Percentiles rank a stretch among this genome's conserved stretches.
Evolutionary conservation across 140 eudicot species (phyloP).

Genomic region (Stevia rebaudiana): DNA sequence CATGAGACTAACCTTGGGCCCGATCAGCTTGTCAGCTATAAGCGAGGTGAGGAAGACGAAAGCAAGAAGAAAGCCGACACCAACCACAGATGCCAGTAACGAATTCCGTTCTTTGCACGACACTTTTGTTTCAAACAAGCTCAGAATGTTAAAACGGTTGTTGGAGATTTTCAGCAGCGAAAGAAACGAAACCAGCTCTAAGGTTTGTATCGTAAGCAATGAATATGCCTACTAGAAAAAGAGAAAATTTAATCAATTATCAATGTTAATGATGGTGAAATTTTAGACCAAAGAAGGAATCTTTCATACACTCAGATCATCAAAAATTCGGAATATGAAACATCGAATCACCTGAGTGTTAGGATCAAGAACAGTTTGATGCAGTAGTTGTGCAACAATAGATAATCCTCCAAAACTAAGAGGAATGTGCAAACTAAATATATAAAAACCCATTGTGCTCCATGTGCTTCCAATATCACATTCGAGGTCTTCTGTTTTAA

Average conservation of each 20-base stretch:
- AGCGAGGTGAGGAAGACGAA: conserved; percentile 53
- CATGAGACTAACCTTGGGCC: conserved; percentile 51
- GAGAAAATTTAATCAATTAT: background rate
- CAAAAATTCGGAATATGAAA: background rate
- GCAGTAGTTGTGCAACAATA: conserved; percentile 43
- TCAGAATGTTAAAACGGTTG: conserved; percentile 35
- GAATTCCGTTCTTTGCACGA: conserved; percentile 51
- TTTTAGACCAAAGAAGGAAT: background rate
- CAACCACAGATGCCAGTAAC: conserved; percentile 61
- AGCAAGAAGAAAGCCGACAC: conserved; percentile 56
- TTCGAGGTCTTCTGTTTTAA: conserved; percentile 46
- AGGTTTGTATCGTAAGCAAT: conserved; percentile 45
- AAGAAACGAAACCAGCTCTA: conserved; percentile 51
- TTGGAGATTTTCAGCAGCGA: conserved; percentile 42
- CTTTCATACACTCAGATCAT: background rate
- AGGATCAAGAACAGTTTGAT: conserved; percentile 55
- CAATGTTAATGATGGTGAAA: background rate
- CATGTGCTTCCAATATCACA: conserved; percentile 53
- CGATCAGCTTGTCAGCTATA: conserved; percentile 56
- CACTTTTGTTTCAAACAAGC: conserved; percentile 43
- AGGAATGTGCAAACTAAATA: conserved; percentile 79
- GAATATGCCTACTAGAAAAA: conserved; percentile 45
- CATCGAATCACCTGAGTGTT: conserved; percentile 45
- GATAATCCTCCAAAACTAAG: conserved; percentile 86
- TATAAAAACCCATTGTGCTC: conserved; percentile 68